Percentiles rank a stretch among this genome's conserved stretches.
These are phyloP conservation scores for Populus euphratica DNA, from an alignment of 345 rosid genomes.

Conservation along the genomic window DNA sequence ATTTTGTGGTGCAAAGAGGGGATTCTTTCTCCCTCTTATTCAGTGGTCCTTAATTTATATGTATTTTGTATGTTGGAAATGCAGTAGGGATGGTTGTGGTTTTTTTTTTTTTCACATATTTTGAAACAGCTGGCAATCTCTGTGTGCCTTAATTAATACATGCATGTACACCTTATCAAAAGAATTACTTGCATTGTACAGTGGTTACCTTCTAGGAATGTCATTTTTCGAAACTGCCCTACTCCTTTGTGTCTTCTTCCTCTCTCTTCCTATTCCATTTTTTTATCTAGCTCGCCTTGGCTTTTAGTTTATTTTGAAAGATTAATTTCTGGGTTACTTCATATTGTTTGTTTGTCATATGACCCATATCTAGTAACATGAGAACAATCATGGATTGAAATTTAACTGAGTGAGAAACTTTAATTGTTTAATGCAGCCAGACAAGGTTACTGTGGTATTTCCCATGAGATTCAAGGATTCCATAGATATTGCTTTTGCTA, in stretches of 20 bases:
- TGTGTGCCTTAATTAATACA: neutral
- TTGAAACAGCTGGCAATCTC: neutral
- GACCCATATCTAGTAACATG: neutral
- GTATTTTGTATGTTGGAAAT: neutral
- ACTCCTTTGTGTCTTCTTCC: neutral
- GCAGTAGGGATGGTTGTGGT: neutral
- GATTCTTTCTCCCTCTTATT: neutral
- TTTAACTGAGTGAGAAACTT: slow-evolving; percentile 5
- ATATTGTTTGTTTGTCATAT: neutral
- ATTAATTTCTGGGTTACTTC: neutral
- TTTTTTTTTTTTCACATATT: neutral
- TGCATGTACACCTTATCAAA: neutral
- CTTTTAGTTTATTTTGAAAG: neutral
- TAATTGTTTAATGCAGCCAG: slow-evolving; percentile 50
- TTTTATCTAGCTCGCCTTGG: neutral
- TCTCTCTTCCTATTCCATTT: neutral
- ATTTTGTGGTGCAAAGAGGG: neutral
- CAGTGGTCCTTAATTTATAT: neutral
- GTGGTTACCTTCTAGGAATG: neutral
- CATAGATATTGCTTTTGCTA: slow-evolving; percentile 70
- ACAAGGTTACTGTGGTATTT: slow-evolving; percentile 77
- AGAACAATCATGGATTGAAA: neutral
- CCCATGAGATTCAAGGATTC: slow-evolving; percentile 95
- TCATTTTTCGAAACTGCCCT: neutral
- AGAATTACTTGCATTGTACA: neutral